Conservation (phyloP, 306 rosid genomes). For the Sindora glabra region DNA sequence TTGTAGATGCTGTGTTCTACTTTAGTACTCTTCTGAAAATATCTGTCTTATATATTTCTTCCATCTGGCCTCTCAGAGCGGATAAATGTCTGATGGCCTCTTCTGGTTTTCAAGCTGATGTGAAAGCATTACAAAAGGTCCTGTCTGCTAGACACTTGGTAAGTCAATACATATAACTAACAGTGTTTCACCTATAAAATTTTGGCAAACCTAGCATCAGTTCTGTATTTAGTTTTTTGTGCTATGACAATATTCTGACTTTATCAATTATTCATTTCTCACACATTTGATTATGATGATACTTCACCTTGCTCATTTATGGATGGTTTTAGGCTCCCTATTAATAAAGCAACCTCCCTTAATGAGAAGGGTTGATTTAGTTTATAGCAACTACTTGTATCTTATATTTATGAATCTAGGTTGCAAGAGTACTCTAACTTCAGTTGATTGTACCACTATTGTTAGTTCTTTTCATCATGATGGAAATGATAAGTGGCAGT, state of each 20-base stretch:
- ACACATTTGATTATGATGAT: neutral
- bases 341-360: neutral
- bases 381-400: neutral
- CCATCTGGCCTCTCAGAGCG: slow-evolving; percentile 44
- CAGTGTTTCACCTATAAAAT: neutral
- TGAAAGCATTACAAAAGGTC: slow-evolving; percentile 81
- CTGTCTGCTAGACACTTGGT: slow-evolving; percentile 84
- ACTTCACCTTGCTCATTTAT: neutral
- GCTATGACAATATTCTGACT: neutral
- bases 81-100: slow-evolving; percentile 76
- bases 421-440: neutral
- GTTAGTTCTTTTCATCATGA: neutral
- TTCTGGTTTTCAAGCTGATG: slow-evolving; percentile 99
- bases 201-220: no score
- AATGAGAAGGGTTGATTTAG: neutral
- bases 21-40: neutral
- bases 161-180: slow-evolving; percentile 14
- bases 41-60: neutral
- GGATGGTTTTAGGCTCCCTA: neutral
- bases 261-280: neutral
- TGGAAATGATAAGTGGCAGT: neutral
- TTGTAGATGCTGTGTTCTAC: neutral
- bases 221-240: no score
- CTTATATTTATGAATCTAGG: neutral
- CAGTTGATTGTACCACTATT: neutral